A percentile compares a stretch with the other conserved stretches of the same genome.
Conservation (phyloP, 192 early-diverging fungal genomes). For the Mortierella alpina region DNA sequence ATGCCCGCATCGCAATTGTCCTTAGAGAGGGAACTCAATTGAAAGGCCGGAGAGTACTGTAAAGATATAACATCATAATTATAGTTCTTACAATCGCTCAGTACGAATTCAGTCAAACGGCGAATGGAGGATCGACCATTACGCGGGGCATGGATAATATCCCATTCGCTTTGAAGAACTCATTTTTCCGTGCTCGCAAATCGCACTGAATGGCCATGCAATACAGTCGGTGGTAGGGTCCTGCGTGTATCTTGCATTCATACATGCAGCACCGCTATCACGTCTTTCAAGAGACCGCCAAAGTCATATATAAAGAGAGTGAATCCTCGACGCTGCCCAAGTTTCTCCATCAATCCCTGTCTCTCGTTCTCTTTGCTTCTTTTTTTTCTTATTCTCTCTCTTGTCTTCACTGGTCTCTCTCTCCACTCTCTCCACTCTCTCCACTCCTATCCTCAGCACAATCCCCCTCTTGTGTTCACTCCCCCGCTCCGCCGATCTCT, state of each 20-base stretch:
- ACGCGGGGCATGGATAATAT: neutral
- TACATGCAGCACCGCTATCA: too few relatives aligned
- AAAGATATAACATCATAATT: too few relatives aligned
- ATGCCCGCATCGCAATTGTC: conserved; percentile 14
- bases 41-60: neutral
- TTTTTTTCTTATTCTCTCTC: conserved; percentile 3
- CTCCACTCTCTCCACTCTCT: conserved; percentile 4
- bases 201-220: neutral
- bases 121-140: too few relatives aligned
- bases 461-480: conserved; percentile 14
- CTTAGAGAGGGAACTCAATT: conserved; percentile 10
- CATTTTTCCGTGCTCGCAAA: conserved; percentile 21
- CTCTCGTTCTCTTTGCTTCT: neutral
- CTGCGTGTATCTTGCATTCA: too few relatives aligned
- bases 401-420: conserved; percentile 3
- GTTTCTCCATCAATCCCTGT: neutral
- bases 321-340: neutral
- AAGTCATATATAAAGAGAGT: neutral
- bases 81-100: too few relatives aligned
- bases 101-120: too few relatives aligned
- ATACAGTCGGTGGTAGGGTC: too few relatives aligned
- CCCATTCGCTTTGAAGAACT: conserved; percentile 6
- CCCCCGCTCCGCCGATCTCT: neutral
- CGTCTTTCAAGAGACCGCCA: too few relatives aligned
- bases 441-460: conserved; percentile 14